Conservation (phyloP, 768 basidiomycete species). For the Kwoniella sp. region DNA sequence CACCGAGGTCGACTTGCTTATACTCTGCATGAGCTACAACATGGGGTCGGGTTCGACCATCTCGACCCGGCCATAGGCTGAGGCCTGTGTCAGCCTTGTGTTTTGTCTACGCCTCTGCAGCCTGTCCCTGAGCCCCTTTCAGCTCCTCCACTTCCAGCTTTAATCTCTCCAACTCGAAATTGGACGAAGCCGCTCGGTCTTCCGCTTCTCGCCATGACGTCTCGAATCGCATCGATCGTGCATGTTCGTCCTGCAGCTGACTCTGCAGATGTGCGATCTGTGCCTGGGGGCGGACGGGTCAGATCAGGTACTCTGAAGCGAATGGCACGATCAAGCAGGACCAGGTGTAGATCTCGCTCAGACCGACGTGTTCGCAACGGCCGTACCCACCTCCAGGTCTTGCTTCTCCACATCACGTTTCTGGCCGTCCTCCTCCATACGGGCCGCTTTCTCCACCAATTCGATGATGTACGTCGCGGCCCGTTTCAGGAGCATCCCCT, state of each 20-base stretch:
- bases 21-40: too few species aligned
- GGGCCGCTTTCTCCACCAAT: conserved; percentile 86
- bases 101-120: not conserved
- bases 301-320: not conserved
- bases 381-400: conserved; percentile 27
- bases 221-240: conserved; percentile 27
- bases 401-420: conserved; percentile 21
- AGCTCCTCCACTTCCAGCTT: conserved; percentile 29
- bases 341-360: not conserved
- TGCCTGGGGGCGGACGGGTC: conserved; percentile 6
- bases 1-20: too few species aligned
- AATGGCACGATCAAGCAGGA: not conserved
- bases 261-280: conserved; percentile 12
- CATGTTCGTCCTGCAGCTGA: conserved; percentile 28
- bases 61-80: too few species aligned
- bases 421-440: conserved; percentile 43
- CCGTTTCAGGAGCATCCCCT: conserved; percentile 79
- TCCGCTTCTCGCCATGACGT: conserved; percentile 44
- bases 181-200: conserved; percentile 33
- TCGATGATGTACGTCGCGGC: conserved; percentile 90
- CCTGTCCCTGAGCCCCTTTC: not conserved
- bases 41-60: too few species aligned
- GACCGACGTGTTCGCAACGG: too few species aligned
- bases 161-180: conserved; percentile 36
- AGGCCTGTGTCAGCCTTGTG: too few species aligned